Evolutionary conservation across 208 protist genomes (phyloP).

Genomic region (Acanthamoeba culbertsoni): DNA sequence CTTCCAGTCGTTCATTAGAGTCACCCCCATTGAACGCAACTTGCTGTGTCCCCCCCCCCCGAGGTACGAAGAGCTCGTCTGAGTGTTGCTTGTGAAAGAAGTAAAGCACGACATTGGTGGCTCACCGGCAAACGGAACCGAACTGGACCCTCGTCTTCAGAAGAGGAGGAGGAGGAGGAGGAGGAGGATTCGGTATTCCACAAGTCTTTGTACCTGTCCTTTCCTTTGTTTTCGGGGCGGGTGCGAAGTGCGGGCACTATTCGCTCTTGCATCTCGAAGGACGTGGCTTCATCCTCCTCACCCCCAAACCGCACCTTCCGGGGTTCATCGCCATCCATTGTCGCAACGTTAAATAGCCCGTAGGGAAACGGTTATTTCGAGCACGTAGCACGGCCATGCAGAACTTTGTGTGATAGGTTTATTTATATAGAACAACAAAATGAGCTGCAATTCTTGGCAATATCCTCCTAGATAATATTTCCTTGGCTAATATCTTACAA

Average conservation of each 20-base stretch:
- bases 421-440: background rate
- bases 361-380: too few species aligned
- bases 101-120: background rate
- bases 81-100: background rate
- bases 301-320: constrained; percentile 12
- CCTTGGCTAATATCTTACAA: too few species aligned
- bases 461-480: too few species aligned
- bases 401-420: too few species aligned
- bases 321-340: background rate
- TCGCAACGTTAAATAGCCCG: background rate
- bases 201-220: background rate
- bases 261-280: background rate
- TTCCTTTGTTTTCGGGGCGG: background rate
- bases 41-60: background rate
- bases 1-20: background rate
- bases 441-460: too few species aligned
- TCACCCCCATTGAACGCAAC: background rate
- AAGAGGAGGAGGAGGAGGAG: constrained; percentile 8
- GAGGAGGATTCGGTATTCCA: background rate
- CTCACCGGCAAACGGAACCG: background rate
- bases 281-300: background rate
- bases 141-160: background rate
- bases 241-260: background rate
- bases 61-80: background rate
- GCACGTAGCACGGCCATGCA: too few species aligned